Base-by-base conservation (phyloP, 2,329 filamentous ascomycete species). In the Talaromyces islandicus region DNA sequence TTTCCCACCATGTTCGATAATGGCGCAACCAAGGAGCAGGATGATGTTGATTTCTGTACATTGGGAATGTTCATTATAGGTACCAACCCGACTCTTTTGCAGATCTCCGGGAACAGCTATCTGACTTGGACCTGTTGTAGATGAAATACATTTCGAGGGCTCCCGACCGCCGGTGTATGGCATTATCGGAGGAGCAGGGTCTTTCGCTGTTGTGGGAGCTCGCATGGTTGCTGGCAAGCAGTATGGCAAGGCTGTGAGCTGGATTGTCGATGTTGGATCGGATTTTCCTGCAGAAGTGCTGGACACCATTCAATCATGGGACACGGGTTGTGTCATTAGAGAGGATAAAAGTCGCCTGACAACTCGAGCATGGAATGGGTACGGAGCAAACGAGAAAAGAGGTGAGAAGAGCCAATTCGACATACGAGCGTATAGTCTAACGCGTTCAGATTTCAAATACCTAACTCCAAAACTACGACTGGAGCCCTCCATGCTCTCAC, bases 301-400 rank as follows among this genome's bases (percentile, higher is more conserved):
- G 54, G 70, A 80, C 2, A 79, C 84, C 50, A 86, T 99, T 65
- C 76, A 82, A 14, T 81, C 84, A 50, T 97, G 94, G 92, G 76
- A 86, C 17, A 96, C 92, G 1, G 84, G 85, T 6, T 89, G 85
- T 21, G 69, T 91, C 17, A 78, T 94, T 64, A 85, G 92, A 57
- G 77, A 85, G 54, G 86, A 89, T 58, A 78, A 80, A 1, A 73
- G 81, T 7, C 85, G 90, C 25, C 80, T 90, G 55, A 97, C 93
- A 2, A 99, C 94, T 0, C 85, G 91, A 52, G 92, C 89, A 52
- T 96, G 91, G 91, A 97, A 97, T 72, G 90, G 90, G 55, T 97
- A 97, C 71, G 85, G 88, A 41, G 82, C 84, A 32, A 81, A 85
- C 57, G 85, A 86, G 61, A 84, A 90, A 71, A 83, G 86, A 77